Evolutionary conservation across 1,284 basidiomycete genomes (phyloP).

Genomic region (Heterobasidion annosum): DNA sequence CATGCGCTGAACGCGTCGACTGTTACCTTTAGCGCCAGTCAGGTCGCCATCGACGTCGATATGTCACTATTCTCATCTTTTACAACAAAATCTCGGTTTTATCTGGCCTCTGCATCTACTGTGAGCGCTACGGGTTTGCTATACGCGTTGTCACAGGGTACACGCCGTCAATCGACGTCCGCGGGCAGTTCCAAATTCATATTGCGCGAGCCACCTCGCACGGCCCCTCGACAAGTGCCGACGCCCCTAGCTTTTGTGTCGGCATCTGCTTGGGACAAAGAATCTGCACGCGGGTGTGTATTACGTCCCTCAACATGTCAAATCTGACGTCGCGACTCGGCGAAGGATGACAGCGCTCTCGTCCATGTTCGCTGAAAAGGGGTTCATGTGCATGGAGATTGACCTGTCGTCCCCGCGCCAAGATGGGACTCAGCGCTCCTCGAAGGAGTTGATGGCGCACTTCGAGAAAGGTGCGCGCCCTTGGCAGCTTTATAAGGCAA

Average conservation of each 20-base stretch:
- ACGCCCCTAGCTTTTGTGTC: conserved; percentile 35
- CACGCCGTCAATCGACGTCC: neutral
- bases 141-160: neutral
- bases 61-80: too few species aligned
- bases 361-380: conserved; percentile 43
- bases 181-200: conserved; percentile 7
- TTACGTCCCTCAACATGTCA: neutral
- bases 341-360: conserved; percentile 29
- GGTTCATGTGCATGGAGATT: conserved; percentile 51
- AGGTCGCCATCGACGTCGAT: too few species aligned
- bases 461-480: neutral
- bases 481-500: neutral
- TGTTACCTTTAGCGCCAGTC: too few species aligned
- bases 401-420: conserved; percentile 32
- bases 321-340: neutral
- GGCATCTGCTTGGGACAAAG: conserved; percentile 13
- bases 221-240: conserved; percentile 36
- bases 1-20: too few species aligned
- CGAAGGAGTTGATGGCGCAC: neutral
- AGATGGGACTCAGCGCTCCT: conserved; percentile 15
- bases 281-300: conserved; percentile 10
- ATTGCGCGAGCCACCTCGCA: conserved; percentile 27
- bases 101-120: neutral
- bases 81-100: too few species aligned
- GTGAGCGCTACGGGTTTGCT: neutral